Percentiles rank a stretch among this genome's conserved stretches.
These are phyloP conservation scores for Saturnispora ahearnii DNA, from an alignment of 805 yeast genomes.

Conservation along the genomic window DNA sequence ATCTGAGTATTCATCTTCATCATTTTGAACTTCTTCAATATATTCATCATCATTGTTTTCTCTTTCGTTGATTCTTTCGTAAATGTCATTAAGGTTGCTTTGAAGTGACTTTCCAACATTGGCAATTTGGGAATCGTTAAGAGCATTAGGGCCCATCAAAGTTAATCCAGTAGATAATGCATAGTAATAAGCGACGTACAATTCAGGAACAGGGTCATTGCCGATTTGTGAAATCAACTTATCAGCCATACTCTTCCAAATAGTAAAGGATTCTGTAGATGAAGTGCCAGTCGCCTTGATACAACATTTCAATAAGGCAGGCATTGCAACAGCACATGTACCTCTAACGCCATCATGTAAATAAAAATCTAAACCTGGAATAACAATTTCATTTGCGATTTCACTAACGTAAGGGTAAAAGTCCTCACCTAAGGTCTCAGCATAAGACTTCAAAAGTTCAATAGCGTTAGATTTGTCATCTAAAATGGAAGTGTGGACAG, in stretches of 20 bases:
- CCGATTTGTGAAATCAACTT: constrained; percentile 60
- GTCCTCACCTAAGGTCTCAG: constrained; percentile 70
- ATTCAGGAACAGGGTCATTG: constrained; percentile 76
- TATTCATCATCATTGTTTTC: constrained; percentile 77
- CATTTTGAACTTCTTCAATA: constrained; percentile 76
- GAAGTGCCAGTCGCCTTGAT: constrained; percentile 45
- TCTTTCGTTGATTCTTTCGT: constrained; percentile 61
- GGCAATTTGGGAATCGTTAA: constrained; percentile 46
- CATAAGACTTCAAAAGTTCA: constrained; percentile 77
- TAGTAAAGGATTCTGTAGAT: constrained; percentile 49
- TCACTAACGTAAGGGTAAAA: constrained; percentile 79
- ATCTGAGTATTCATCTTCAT: constrained; percentile 79
- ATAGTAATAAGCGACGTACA: constrained; percentile 68
- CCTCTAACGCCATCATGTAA: constrained; percentile 92
- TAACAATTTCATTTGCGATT: constrained; percentile 65
- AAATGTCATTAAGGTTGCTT: constrained; percentile 55
- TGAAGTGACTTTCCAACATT: constrained; percentile 52
- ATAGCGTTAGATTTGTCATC: constrained; percentile 93
- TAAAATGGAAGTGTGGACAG: constrained; percentile 87
- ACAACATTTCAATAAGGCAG: constrained; percentile 61
- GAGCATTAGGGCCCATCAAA: constrained; percentile 55
- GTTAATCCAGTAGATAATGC: constrained; percentile 60
- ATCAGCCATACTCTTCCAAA: constrained; percentile 65
- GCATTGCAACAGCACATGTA: constrained; percentile 78
- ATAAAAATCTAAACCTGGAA: constrained; percentile 86